Evolutionary conservation across 176 grass and related monocot genomes (phyloP).

Genomic region (Thinopyrum elongatum): DNA sequence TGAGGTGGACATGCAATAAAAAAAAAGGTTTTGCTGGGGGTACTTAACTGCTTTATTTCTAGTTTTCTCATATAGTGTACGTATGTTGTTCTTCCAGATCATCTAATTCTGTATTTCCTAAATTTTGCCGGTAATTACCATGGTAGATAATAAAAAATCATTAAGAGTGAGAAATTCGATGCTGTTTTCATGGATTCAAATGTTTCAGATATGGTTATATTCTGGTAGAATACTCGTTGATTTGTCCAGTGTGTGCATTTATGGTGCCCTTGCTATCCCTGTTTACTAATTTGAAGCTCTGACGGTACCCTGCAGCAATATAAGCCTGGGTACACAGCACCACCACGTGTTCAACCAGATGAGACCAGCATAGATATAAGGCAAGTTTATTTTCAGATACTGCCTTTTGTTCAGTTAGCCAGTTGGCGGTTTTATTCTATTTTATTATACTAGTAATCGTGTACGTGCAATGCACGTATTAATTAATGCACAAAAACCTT

Average conservation of each 20-base stretch:
- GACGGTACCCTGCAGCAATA: slow-evolving; percentile 55
- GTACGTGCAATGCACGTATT: too few relatives aligned
- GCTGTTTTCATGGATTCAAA: not conserved
- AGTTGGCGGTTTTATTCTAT: slow-evolving; percentile 3
- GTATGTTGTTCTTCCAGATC: not conserved
- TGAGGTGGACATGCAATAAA: not conserved
- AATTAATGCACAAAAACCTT: too few relatives aligned
- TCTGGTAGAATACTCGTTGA: not conserved
- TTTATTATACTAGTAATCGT: not conserved
- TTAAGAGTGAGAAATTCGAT: not conserved
- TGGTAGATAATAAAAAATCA: not conserved
- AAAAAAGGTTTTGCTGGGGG: not conserved
- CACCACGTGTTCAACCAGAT: slow-evolving; percentile 63
- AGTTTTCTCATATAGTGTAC: not conserved
- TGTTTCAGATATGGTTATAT: not conserved
- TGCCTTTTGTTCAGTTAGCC: not conserved
- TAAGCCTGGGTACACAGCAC: slow-evolving; percentile 73
- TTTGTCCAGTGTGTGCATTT: not conserved
- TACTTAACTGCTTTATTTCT: too few relatives aligned
- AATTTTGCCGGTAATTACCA: not conserved
- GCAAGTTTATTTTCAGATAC: slow-evolving; percentile 38
- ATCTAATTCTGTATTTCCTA: not conserved
- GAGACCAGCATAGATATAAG: slow-evolving; percentile 84
- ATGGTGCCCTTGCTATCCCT: not conserved
- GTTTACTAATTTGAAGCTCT: slow-evolving; percentile 28